A percentile compares a stretch with the other conserved stretches of the same genome.
phyloP scores from a whole-genome alignment of 352 stramenopile genomes.

The Phytophthora fragariae region DNA sequence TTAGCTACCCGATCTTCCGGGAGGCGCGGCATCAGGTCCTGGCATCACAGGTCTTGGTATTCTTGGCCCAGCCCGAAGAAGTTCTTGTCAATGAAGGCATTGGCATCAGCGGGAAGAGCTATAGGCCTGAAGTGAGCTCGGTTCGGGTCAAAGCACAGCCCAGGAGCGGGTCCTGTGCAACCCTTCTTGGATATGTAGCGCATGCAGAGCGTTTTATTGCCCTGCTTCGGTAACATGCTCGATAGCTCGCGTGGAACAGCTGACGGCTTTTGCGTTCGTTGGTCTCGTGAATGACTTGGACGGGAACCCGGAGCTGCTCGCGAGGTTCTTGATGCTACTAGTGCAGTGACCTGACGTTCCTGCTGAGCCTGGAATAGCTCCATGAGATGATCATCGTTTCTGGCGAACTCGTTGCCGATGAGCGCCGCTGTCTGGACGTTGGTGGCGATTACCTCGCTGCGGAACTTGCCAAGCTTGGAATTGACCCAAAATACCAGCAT shows the following conservation, averaged over 20 bases:
- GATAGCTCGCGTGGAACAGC: not conserved
- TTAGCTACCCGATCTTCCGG: no score
- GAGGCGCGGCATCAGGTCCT: not conserved
- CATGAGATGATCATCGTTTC: constrained; percentile 11
- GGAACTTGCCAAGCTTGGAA: constrained; percentile 10
- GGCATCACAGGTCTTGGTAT: constrained; percentile 9
- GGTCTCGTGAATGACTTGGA: no score
- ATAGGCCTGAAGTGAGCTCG: constrained; percentile 6
- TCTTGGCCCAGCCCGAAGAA: not conserved
- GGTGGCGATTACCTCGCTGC: constrained; percentile 3
- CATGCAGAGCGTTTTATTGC: constrained; percentile 4
- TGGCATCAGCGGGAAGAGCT: constrained; percentile 4
- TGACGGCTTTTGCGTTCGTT: not conserved
- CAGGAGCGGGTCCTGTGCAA: not conserved
- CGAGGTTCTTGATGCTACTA: no score
- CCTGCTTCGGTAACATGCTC: not conserved
- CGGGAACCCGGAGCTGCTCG: no score
- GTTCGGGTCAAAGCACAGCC: constrained; percentile 6
- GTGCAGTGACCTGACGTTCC: not conserved
- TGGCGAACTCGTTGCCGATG: not conserved
- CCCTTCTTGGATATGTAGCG: constrained; percentile 1
- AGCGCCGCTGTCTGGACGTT: not conserved
- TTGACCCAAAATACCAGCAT: constrained; percentile 15
- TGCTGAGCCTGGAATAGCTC: constrained; percentile 5
- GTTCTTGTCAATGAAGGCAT: not conserved